A percentile compares a stretch with the other conserved stretches of the same genome.
Evolutionary conservation across 228 moss, liverwort and hornwort species (phyloP).

Genomic region (Sphagnum magellanicum): DNA sequence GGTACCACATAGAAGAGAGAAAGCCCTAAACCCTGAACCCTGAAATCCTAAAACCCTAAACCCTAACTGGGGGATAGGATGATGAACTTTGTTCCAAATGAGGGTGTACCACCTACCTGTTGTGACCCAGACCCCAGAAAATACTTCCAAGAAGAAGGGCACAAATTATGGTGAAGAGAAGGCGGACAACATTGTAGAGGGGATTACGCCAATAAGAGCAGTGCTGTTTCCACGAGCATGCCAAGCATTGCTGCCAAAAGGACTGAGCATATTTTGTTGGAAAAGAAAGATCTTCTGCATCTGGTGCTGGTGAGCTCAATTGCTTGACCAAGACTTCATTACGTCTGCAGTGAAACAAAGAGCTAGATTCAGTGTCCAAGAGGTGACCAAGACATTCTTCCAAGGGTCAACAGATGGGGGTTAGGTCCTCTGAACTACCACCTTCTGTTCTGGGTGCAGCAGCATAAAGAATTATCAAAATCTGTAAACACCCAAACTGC

Average conservation of each 20-base stretch:
- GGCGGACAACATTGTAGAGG: conserved; percentile 55
- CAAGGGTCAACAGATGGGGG: too few relatives aligned
- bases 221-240: conserved; percentile 52
- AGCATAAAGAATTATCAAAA: too few relatives aligned
- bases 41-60: too few relatives aligned
- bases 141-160: conserved; percentile 45
- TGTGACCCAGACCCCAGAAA: conserved; percentile 43
- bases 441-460: too few relatives aligned
- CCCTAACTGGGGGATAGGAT: too few relatives aligned
- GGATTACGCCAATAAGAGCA: conserved; percentile 56
- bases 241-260: conserved; percentile 34
- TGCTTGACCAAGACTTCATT: conserved; percentile 50
- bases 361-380: too few relatives aligned
- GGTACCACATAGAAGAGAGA: too few relatives aligned
- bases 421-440: too few relatives aligned
- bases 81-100: too few relatives aligned
- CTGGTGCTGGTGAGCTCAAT: conserved; percentile 33
- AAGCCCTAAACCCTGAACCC: too few relatives aligned
- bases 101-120: conserved; percentile 23
- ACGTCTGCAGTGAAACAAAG: conserved; percentile 12
- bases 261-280: conserved; percentile 50
- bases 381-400: too few relatives aligned
- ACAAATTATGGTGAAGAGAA: conserved; percentile 40
- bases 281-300: conserved; percentile 45
- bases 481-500: too few relatives aligned